A percentile compares a stretch with the other conserved stretches of the same genome.
These are phyloP conservation scores for Cladosporium sp. DNA, from an alignment of 2,329 filamentous ascomycete species.

Conservation along the genomic window DNA sequence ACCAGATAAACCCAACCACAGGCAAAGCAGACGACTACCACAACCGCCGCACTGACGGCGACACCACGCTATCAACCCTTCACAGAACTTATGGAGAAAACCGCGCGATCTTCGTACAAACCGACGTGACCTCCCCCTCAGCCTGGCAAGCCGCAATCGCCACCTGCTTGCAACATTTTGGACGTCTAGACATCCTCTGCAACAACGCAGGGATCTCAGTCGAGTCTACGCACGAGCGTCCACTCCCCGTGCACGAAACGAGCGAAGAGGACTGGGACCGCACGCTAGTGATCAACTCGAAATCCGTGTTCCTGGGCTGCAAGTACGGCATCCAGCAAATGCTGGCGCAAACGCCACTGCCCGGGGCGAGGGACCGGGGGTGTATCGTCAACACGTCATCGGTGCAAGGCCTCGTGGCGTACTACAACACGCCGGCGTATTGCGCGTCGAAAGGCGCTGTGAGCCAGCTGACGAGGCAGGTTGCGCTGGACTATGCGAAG, in stretches of 20 bases:
- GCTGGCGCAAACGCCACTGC: slow-evolving; percentile 31
- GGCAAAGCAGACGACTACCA: slow-evolving; percentile 30
- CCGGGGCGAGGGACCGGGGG: slow-evolving; percentile 27
- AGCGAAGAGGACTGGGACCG: slow-evolving; percentile 34
- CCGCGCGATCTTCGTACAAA: slow-evolving; percentile 26
- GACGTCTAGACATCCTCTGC: slow-evolving; percentile 33
- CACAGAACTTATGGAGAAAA: slow-evolving; percentile 16
- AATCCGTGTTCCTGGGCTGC: slow-evolving; percentile 37
- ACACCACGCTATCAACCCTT: slow-evolving; percentile 3
- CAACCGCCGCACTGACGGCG: slow-evolving; percentile 20
- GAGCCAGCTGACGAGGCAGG: slow-evolving; percentile 42
- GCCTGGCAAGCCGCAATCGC: slow-evolving; percentile 26
- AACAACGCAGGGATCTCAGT: slow-evolving; percentile 36
- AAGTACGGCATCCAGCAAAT: slow-evolving; percentile 37
- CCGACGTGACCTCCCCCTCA: slow-evolving; percentile 29
- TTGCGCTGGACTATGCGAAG: slow-evolving; percentile 42
- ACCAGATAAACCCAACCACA: slow-evolving; percentile 25
- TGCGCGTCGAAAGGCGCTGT: slow-evolving; percentile 47
- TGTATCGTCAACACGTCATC: slow-evolving; percentile 39
- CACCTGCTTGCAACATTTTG: slow-evolving; percentile 27
- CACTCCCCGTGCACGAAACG: slow-evolving; percentile 28
- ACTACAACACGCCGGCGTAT: slow-evolving; percentile 35
- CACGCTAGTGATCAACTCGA: slow-evolving; percentile 35
- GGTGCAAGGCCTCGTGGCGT: slow-evolving; percentile 33
- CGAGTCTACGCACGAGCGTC: slow-evolving; percentile 27